Evolutionary conservation across 192 early-diverging fungal species (phyloP), one percentile per base, ranked within the genome.

Genomic region (Ambispora gerdemannii): DNA sequence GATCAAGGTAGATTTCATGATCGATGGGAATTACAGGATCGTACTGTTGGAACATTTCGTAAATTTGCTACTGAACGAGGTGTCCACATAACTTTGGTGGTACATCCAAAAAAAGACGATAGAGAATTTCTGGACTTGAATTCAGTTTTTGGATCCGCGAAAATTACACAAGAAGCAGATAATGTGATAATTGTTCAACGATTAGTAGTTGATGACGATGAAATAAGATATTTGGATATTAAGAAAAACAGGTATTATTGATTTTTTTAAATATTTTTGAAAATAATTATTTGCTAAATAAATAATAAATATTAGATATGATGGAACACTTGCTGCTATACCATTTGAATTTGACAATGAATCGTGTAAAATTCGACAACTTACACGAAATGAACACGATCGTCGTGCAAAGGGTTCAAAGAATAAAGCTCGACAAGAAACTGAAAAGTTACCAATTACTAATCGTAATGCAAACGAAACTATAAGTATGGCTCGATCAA

Each of bases 81-180:
- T 71, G 87, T 89, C 24, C 89, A 91, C 55, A 85, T 91, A 17
- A 83, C 89, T 0, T 76, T 91, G 7, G 89, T 91, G 10, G 89
- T 88, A 2, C 89, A 91, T 71, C 76, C 88, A 59, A 84, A 84
- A 72, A 91, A 91, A 63, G 87, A 87, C 70, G 74, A 75, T 56
- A 77, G 76, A 7, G 78, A 84, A 33, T 63, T 74, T 50, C 71
- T 86, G n/a, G 87, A 88, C 60, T 84, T 89, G 62, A 86, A 87
- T 62, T 87, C 87, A 13, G 76, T 91, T 17, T 88, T 88, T 75
- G 89, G 89, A 30, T 86, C 86, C 34, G 89, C 87, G 50, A 91
- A 91, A 75, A 82, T 89, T 4, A 86, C 89, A 30, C 89, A 91
- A 63, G 89, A 91, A 78, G 87, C 89, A 27, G 89, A 91, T 67